Conservation (phyloP, 768 basidiomycete genomes). For the Termitomyces sp. region DNA sequence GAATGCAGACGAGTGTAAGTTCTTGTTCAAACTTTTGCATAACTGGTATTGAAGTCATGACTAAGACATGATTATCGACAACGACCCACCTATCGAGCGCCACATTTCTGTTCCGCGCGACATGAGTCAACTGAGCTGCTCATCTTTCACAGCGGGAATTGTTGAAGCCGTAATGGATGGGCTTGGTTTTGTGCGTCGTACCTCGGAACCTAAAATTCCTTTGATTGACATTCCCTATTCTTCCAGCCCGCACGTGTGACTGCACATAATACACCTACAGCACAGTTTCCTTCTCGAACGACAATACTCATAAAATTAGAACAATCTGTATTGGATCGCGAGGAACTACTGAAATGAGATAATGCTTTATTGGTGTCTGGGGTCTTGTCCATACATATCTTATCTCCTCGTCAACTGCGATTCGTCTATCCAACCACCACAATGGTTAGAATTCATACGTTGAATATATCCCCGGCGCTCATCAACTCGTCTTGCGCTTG, state of each 20-base stretch:
- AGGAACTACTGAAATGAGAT: constrained; percentile 71
- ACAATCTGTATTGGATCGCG: constrained; percentile 87
- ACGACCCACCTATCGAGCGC: constrained; percentile 89
- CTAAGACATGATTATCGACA: constrained; percentile 98
- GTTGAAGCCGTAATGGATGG: constrained; percentile 97
- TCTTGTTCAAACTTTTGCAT: constrained; percentile 3
- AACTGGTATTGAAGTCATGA: constrained; percentile 7
- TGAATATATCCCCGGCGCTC: constrained; percentile 59
- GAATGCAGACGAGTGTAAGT: constrained; percentile 90
- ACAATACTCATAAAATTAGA: constrained; percentile 98
- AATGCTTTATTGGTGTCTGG: constrained; percentile 11
- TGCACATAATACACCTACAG: constrained; percentile 86
- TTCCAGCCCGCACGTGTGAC: constrained; percentile 87
- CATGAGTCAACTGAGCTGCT: constrained; percentile 91
- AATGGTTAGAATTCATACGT: constrained; percentile 59
- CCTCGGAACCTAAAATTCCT: neutral
- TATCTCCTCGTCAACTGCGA: neutral
- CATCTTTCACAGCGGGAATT: constrained; percentile 96
- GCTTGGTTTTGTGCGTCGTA: constrained; percentile 79
- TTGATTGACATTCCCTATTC: constrained; percentile 6
- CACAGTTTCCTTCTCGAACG: constrained; percentile 77
- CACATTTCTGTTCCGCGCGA: constrained; percentile 93
- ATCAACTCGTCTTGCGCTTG: constrained; percentile 81
- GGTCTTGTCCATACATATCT: constrained; percentile 11
- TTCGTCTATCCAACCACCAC: neutral